phyloP scores from a whole-genome alignment of 805 yeast genomes.

The Aciculoconidium aculeatum region DNA sequence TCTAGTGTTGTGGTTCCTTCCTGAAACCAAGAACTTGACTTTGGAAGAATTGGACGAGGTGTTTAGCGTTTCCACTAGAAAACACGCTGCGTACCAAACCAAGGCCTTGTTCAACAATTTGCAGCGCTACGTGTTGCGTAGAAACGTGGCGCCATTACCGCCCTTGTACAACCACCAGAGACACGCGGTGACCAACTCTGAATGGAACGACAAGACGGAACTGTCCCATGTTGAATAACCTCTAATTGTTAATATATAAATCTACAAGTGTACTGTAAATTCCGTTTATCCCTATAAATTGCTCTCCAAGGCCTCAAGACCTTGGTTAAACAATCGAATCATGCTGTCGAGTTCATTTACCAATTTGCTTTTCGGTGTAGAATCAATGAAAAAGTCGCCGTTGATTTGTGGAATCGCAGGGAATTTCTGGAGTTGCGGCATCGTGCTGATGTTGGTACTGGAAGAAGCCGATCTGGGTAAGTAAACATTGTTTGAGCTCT shows the following conservation, averaged over 20 bases:
- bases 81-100: slow-evolving; percentile 46
- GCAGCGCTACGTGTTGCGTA: slow-evolving; percentile 41
- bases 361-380: slow-evolving; percentile 29
- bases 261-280: neutral
- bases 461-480: slow-evolving; percentile 11
- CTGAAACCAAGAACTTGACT: slow-evolving; percentile 68
- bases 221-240: slow-evolving; percentile 50
- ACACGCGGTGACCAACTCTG: slow-evolving; percentile 53
- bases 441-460: slow-evolving; percentile 5
- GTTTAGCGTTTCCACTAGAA: slow-evolving; percentile 51
- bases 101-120: slow-evolving; percentile 33
- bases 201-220: slow-evolving; percentile 59
- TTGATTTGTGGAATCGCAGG: slow-evolving; percentile 33
- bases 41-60: slow-evolving; percentile 75
- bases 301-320: slow-evolving; percentile 36
- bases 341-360: slow-evolving; percentile 32
- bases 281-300: slow-evolving; percentile 11
- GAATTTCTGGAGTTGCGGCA: slow-evolving; percentile 15
- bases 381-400: slow-evolving; percentile 33
- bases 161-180: slow-evolving; percentile 55
- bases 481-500: slow-evolving; percentile 8
- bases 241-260: too few species aligned
- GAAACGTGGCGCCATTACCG: slow-evolving; percentile 41
- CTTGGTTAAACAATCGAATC: slow-evolving; percentile 32
- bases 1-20: slow-evolving; percentile 63